A percentile compares a stretch with the other conserved stretches of the same genome.
Evolutionary conservation across 2,329 filamentous ascomycete species (phyloP).

Genomic region (Lasiodiplodia hormozganensis): DNA sequence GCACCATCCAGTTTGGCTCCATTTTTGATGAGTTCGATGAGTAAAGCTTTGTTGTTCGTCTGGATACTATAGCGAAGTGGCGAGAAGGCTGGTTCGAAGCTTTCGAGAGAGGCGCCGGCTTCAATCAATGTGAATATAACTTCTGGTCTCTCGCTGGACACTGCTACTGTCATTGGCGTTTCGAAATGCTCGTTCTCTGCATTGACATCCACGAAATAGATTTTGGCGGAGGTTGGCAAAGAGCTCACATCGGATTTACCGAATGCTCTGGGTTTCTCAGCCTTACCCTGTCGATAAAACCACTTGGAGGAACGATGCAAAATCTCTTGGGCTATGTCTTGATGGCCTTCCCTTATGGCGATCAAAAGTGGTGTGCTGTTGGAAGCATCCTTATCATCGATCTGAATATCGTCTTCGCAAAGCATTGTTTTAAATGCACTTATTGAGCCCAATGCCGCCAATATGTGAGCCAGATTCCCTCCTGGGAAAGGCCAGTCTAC

Average conservation of each 20-base stretch:
- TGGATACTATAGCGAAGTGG: background rate
- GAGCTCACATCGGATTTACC: background rate
- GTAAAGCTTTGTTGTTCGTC: background rate
- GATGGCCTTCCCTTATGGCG: background rate
- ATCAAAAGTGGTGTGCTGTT: background rate
- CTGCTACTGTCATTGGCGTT: background rate
- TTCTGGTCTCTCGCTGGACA: background rate
- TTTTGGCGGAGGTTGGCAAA: background rate
- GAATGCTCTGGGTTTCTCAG: rapidly evolving
- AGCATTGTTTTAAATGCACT: background rate
- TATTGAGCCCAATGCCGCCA: background rate
- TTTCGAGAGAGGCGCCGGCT: background rate
- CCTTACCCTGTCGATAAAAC: rapidly evolving
- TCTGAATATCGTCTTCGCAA: background rate
- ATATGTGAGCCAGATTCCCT: background rate
- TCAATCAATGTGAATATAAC: background rate
- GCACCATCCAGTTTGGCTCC: background rate
- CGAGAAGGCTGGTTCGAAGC: too few species aligned
- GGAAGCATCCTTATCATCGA: background rate
- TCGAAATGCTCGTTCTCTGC: background rate
- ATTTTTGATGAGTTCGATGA: background rate
- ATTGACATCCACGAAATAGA: background rate
- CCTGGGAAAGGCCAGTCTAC: background rate
- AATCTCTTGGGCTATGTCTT: background rate
- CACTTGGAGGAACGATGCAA: background rate